These are phyloP conservation scores for Helicostylum pulchrum DNA, from an alignment of 192 early-diverging fungal species.

Conservation along the genomic window DNA sequence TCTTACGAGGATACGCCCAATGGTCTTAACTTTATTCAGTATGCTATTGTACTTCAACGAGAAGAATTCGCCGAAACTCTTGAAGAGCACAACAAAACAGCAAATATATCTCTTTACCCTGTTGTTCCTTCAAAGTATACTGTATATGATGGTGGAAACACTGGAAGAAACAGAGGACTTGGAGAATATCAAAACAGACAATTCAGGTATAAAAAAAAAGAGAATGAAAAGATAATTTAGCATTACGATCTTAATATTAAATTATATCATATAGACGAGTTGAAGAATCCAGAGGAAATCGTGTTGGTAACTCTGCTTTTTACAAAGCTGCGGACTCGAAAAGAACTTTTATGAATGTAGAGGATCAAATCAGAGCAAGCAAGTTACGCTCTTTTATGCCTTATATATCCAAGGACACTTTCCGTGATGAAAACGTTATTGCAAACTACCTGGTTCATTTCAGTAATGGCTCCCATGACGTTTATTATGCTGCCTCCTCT, in stretches of 20 bases:
- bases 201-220: not conserved
- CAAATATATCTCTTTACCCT: not conserved
- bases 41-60: constrained; percentile 20
- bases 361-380: not conserved
- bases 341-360: not conserved
- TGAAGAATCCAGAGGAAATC: constrained; percentile 54
- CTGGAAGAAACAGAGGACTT: constrained; percentile 11
- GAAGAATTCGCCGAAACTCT: constrained; percentile 8
- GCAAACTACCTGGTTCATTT: not conserved
- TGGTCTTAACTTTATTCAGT: not conserved
- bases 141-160: constrained; percentile 1
- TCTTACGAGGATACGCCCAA: constrained; percentile 7
- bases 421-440: constrained; percentile 7
- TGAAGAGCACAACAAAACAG: not conserved
- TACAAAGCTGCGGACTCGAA: not conserved
- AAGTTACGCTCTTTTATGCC: not conserved
- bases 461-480: not conserved
- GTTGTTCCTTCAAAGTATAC: constrained; percentile 6
- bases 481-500: constrained; percentile 22
- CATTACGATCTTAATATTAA: too few species aligned
- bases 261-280: constrained; percentile 30
- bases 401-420: not conserved
- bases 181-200: constrained; percentile 5
- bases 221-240: not conserved
- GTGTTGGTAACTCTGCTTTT: constrained; percentile 47